Evolutionary conservation across 2,329 filamentous ascomycete species (phyloP).

Genomic region (Colletotrichum truncatum): DNA sequence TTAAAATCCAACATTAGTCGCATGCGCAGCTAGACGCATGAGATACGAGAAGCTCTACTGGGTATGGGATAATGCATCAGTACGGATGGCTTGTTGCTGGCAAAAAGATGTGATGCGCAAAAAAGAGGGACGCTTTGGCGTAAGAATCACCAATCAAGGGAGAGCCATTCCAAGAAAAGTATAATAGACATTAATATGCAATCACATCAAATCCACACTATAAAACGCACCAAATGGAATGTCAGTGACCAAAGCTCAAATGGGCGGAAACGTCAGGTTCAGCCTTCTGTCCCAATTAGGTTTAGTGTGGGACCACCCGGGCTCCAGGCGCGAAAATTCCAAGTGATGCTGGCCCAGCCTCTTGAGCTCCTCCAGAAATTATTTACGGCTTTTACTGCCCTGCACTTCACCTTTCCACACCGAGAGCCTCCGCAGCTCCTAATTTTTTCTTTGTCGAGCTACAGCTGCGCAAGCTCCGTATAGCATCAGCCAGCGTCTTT

Average conservation of each 20-base stretch:
- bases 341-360: slow-evolving; percentile 43
- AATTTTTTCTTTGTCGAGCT: slow-evolving; percentile 12
- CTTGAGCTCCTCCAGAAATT: slow-evolving; percentile 41
- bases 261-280: slow-evolving; percentile 31
- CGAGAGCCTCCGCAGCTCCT: slow-evolving; percentile 22
- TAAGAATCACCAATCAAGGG: no score
- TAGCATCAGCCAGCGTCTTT: background rate
- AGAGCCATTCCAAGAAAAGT: no score
- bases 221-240: no score
- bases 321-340: slow-evolving; percentile 45
- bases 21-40: background rate
- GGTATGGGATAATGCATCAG: no score
- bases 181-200: no score
- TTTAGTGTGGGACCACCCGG: slow-evolving; percentile 40
- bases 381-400: slow-evolving; percentile 35
- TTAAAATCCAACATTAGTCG: background rate
- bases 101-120: no score
- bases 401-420: slow-evolving; percentile 25
- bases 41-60: background rate
- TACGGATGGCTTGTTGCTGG: no score
- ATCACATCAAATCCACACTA: no score
- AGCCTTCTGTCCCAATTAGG: slow-evolving; percentile 45
- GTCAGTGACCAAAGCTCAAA: no score
- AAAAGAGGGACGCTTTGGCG: no score
- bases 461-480: slow-evolving; percentile 16